Base-by-base conservation (phyloP, 2,329 filamentous ascomycete genomes). In the Clonostachys byssicola region DNA sequence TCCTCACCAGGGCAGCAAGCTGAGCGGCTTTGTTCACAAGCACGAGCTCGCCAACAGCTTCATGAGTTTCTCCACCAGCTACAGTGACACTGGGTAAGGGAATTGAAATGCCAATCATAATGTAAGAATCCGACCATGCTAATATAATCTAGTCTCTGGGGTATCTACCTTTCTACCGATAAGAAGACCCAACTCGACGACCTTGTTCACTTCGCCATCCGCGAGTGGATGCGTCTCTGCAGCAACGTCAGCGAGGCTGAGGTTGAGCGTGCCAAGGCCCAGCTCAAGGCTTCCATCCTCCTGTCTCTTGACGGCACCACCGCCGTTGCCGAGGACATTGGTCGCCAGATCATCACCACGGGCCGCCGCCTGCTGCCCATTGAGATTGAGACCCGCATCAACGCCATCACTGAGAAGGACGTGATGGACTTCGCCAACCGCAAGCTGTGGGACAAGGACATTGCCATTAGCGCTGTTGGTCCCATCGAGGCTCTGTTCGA, bases 31-130 rank as follows among this genome's bases (percentile, higher is more conserved):
- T 63, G 86, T 99, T 58, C 89, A 95, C 80, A 86, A 95, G 74
- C 84, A 97, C 75, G 86, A 92, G 70, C 83, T 99, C 53, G 94
- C 94, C 72, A 99, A 96, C 80, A 96, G 92, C 83, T 99, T 96
- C 82, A 99, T 99, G 95, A 95, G 89, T 78, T 99, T 99, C 78
- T 96, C 92, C 56, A 99, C 94, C 58, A 96, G 90, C 80, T 99
- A 99, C 78, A 97, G 92, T 66, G 94, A 99, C 72, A 99, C 94
- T 68, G 94, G 92, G 91, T 96, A 83, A 72, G 85, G 68, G 45
- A 39, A 12, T 18, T n/a, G 13, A 34, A 10, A 16, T n/a, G 10
- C 40, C 12, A 13, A 41, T 39, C 13, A 41, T 40, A 4, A 4
- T 39, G 36, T 39, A 12, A n/a, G 14, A 18, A 49, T 7, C 10